phyloP scores from a whole-genome alignment of 2,329 filamentous ascomycete species.

The Furcasterigmium furcatum region DNA sequence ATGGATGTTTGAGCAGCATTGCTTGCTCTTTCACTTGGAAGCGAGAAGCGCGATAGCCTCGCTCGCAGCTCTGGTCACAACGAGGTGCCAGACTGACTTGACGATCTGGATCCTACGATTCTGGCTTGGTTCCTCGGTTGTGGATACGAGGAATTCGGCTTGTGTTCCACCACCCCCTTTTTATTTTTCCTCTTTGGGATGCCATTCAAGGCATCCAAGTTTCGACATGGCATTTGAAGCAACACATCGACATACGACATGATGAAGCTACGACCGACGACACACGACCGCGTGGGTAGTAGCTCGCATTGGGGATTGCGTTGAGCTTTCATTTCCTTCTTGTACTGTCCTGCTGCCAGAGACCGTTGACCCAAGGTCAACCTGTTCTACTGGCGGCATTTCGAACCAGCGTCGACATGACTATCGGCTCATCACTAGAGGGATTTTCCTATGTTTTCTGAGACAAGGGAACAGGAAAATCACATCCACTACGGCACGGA shows the following conservation, averaged over 20 bases:
- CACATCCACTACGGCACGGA: not conserved
- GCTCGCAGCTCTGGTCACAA: slow-evolving; percentile 28
- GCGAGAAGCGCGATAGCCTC: slow-evolving; percentile 1
- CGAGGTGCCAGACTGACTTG: slow-evolving; percentile 13
- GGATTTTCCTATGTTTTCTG: slow-evolving; percentile 1
- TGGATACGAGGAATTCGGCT: slow-evolving; percentile 10
- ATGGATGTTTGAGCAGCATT: slow-evolving; percentile 44
- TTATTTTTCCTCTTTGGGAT: not conserved
- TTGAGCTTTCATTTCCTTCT: slow-evolving; percentile 2
- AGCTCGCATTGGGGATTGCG: slow-evolving; percentile 5
- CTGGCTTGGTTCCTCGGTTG: slow-evolving; percentile 15
- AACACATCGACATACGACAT: slow-evolving; percentile 9
- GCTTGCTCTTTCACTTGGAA: slow-evolving; percentile 10
- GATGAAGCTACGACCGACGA: slow-evolving; percentile 11
- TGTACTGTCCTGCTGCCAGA: not conserved
- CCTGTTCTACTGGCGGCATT: not conserved
- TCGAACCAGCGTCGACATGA: not conserved
- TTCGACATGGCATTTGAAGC: not conserved
- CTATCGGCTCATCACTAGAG: not conserved
- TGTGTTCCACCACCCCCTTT: slow-evolving; percentile 4
- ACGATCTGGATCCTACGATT: slow-evolving; percentile 16
- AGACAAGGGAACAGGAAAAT: slow-evolving; percentile 1
- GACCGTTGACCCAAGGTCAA: not conserved
- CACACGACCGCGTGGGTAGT: slow-evolving; percentile 3
- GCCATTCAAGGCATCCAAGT: not conserved